Evolutionary conservation across 2,329 filamentous ascomycete species (phyloP), one percentile per base, ranked within the genome.

Genomic region (Fusarium decemcellulare): DNA sequence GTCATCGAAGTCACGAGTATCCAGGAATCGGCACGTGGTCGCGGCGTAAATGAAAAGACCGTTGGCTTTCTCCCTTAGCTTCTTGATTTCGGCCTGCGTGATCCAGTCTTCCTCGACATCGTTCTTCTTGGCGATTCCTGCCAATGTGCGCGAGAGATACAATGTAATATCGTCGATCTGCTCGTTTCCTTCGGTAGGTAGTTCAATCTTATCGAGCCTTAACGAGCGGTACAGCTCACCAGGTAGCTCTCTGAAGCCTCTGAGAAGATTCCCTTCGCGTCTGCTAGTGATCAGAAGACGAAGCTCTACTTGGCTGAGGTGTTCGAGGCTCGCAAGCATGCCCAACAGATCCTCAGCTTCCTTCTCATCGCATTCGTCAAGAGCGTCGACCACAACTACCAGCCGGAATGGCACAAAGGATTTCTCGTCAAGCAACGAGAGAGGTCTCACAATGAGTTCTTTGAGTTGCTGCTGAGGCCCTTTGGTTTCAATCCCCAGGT

Each of bases 21-120:
- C 32, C 0, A 68, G 30, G 6, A 57, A 68, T 2, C 65, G 59
- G 18, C 62, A 68, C 0, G 51, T 36, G 16, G 62, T 68, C 0
- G 58, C 62, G 1, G 65, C 65, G 14, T 68, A 68, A 10, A 68
- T 65, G 37, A 65, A 68, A 9, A 68, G 62, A 0, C 65, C 59
- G 2, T 68, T 59, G 0, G 54, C 12, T 5, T 58, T 65, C 4
- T 46, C 9, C 4, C 37, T 50, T 0, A 67, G 39, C 7, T 32
- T 16, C 0, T 42, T n/a, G 4, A 61, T 39, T 3, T 34, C 29
- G 2, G 4, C 6, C 1, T 58, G 10, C 1, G 36, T 27, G 7
- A 66, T 30, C 16, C 60, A 48, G 5, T 34, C 16, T 14, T 34
- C 2, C 0, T 12, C 14, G 6, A 58, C 47, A 0, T 7, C 36